Conservation (phyloP, 495 filamentous ascomycete genomes). For the Penicillium herquei region DNA sequence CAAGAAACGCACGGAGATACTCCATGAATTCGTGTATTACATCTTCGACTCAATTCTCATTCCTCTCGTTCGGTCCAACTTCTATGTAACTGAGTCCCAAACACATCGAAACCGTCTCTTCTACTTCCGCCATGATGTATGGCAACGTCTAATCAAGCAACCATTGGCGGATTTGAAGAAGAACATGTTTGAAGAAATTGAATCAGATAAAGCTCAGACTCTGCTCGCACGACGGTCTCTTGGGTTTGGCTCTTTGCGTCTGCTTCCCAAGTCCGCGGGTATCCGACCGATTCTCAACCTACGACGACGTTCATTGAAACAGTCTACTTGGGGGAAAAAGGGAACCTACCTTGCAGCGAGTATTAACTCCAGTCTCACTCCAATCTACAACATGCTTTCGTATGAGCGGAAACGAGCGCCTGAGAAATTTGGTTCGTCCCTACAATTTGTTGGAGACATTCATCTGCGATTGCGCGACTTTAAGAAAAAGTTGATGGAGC, state of each 20-base stretch:
- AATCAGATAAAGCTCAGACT: conserved; percentile 50
- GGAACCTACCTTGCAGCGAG: conserved; percentile 56
- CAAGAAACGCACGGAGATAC: conserved; percentile 73
- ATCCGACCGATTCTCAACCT: conserved; percentile 87
- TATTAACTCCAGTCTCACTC: conserved; percentile 78
- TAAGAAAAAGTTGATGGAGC: conserved; percentile 37
- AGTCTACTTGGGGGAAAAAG: conserved; percentile 45
- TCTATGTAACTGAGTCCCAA: conserved; percentile 92
- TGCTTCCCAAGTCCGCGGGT: conserved; percentile 71
- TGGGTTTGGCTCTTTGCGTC: conserved; percentile 74
- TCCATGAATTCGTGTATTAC: conserved; percentile 87
- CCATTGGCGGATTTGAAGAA: conserved; percentile 66
- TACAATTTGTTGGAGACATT: conserved; percentile 81
- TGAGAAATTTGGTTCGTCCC: conserved; percentile 63
- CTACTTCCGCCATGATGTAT: conserved; percentile 93
- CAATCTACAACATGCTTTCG: conserved; percentile 72
- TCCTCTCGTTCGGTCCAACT: conserved; percentile 81
- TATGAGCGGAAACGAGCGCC: conserved; percentile 72
- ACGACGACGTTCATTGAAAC: conserved; percentile 55
- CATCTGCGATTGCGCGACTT: conserved; percentile 73
- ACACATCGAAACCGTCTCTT: conserved; percentile 78
- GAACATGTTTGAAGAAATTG: conserved; percentile 79
- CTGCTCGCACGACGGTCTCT: conserved; percentile 62
- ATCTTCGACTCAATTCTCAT: conserved; percentile 88
- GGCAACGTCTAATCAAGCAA: conserved; percentile 73